A percentile compares a stretch with the other conserved stretches of the same genome.
These are phyloP conservation scores for Globisporangium emineosum DNA, from an alignment of 352 stramenopile genomes.

Conservation along the genomic window DNA sequence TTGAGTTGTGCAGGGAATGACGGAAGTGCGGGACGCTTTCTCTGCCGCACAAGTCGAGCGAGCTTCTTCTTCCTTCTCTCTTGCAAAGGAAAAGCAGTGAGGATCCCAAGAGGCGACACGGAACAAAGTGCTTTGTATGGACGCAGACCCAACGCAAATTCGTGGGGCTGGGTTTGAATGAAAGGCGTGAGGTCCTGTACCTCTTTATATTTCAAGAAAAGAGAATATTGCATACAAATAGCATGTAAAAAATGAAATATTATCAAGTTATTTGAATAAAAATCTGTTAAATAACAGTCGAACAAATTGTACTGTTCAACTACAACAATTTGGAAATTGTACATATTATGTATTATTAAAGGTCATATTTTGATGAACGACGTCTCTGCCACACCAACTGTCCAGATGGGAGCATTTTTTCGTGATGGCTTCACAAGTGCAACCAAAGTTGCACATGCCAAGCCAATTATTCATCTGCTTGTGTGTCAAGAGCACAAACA, in stretches of 20 bases:
- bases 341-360: neutral
- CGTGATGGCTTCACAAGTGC: neutral
- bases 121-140: constrained; percentile 1
- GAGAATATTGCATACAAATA: neutral
- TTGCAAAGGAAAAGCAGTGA: neutral
- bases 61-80: neutral
- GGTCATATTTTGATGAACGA: neutral
- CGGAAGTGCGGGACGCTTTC: neutral
- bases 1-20: no score
- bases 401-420: neutral
- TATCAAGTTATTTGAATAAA: neutral
- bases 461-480: neutral
- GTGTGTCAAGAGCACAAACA: neutral
- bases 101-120: neutral
- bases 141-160: neutral
- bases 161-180: neutral
- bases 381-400: neutral
- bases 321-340: no score
- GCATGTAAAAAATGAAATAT: neutral
- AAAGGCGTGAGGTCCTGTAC: neutral
- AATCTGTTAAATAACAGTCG: no score
- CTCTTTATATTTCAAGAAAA: neutral
- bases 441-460: neutral
- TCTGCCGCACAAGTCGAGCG: neutral
- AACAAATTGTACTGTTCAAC: no score